Percentiles rank a stretch among this genome's conserved stretches.
Evolutionary conservation across 306 rosid genomes (phyloP).

Genomic region (Phaseolus lunatus): DNA sequence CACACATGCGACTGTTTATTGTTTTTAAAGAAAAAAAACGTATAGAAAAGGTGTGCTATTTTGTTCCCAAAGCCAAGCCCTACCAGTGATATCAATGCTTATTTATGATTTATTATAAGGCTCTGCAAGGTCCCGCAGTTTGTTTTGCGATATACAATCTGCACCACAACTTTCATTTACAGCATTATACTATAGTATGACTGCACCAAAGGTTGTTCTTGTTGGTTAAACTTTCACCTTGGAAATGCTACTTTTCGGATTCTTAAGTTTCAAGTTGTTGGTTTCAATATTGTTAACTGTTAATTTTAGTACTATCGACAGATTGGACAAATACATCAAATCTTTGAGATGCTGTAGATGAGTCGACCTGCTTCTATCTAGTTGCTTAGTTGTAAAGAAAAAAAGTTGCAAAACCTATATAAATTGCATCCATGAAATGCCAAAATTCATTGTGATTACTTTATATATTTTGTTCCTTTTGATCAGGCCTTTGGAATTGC

Average conservation of each 20-base stretch:
- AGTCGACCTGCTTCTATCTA: constrained; percentile 25
- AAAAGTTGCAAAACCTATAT: constrained; percentile 25
- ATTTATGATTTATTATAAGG: background rate
- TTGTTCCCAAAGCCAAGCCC: constrained; percentile 1
- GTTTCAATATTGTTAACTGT: background rate
- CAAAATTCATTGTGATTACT: background rate
- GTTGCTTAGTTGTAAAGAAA: constrained; percentile 22
- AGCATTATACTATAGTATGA: background rate
- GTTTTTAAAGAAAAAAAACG: background rate
- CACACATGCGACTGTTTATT: background rate
- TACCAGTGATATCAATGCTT: background rate
- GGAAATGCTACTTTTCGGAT: background rate
- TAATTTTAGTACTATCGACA: background rate
- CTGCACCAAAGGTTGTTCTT: background rate
- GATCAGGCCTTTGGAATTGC: background rate
- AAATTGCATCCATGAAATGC: constrained; percentile 20
- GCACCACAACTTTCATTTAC: constrained; percentile 7
- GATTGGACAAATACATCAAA: constrained; percentile 23
- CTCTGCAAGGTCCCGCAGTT: constrained; percentile 1
- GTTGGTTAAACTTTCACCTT: background rate
- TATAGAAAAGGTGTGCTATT: background rate
- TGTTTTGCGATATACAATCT: constrained; percentile 7
- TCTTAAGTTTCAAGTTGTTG: background rate
- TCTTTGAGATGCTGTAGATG: constrained; percentile 16
- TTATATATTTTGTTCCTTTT: background rate